Percentiles rank a stretch among this genome's conserved stretches.
Conservation (phyloP, 371 early-diverging fungal genomes). For the Dinochytrium kinnereticum region DNA sequence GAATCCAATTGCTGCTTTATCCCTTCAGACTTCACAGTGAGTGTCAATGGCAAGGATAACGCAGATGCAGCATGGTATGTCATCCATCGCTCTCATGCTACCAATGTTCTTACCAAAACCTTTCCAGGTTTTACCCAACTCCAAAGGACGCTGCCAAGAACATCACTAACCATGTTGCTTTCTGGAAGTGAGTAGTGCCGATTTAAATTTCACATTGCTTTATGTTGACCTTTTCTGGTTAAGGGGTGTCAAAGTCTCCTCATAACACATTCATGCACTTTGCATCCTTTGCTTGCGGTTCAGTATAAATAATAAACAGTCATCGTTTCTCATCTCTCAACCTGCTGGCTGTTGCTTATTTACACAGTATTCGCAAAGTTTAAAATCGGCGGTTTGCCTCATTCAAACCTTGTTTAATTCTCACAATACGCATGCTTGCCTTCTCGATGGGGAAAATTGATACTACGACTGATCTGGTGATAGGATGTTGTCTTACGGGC, state of each 20-base stretch:
- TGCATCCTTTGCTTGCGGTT: too few relatives aligned
- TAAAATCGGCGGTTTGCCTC: too few relatives aligned
- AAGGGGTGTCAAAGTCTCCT: background rate
- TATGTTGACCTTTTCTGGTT: background rate
- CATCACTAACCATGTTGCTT: constrained; percentile 6
- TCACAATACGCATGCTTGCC: too few relatives aligned
- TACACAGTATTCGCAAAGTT: too few relatives aligned
- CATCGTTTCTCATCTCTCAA: too few relatives aligned
- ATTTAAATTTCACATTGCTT: background rate
- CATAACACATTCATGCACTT: too few relatives aligned
- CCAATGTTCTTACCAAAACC: constrained; percentile 36
- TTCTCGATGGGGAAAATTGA: too few relatives aligned
- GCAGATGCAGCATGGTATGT: constrained; percentile 9
- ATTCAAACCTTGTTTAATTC: too few relatives aligned
- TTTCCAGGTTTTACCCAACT: constrained; percentile 48
- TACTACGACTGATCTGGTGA: too few relatives aligned
- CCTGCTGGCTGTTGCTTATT: too few relatives aligned
- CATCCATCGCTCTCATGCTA: background rate
- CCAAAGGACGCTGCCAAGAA: constrained; percentile 48
- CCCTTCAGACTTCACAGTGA: constrained; percentile 37
- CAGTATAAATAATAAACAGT: too few relatives aligned
- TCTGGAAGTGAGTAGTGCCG: constrained; percentile 7
- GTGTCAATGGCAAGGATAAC: constrained; percentile 18
- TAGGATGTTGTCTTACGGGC: too few relatives aligned
- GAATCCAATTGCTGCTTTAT: background rate